phyloP scores from a whole-genome alignment of 345 rosid species.

The Brassica juncea region DNA sequence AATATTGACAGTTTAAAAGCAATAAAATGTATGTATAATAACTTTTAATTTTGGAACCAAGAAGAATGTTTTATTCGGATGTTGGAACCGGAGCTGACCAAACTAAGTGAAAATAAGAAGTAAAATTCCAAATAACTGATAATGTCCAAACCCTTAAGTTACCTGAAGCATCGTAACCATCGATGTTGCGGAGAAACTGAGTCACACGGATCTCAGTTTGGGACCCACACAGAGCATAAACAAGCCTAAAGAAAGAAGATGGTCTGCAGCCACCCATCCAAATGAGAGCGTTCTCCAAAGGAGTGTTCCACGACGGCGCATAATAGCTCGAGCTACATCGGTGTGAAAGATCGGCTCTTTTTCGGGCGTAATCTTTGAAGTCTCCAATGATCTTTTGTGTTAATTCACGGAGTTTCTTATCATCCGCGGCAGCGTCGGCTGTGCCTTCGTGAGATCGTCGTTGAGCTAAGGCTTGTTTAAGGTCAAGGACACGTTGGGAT shows the following conservation, averaged over 20 bases:
- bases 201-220: slow-evolving; percentile 37
- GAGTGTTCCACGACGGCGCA: slow-evolving; percentile 48
- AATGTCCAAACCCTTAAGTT: neutral
- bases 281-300: slow-evolving; percentile 50
- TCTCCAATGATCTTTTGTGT: slow-evolving; percentile 24
- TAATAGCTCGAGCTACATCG: slow-evolving; percentile 37
- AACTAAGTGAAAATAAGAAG: neutral
- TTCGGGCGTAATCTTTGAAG: slow-evolving; percentile 25
- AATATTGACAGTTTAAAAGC: neutral
- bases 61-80: neutral
- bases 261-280: slow-evolving; percentile 61
- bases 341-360: slow-evolving; percentile 20
- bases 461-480: slow-evolving; percentile 23
- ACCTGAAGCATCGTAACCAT: slow-evolving; percentile 33
- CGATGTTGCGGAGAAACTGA: slow-evolving; percentile 31
- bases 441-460: neutral
- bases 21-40: too few relatives aligned
- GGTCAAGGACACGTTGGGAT: slow-evolving; percentile 23
- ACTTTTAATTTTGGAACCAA: neutral
- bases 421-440: neutral
- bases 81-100: neutral
- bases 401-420: slow-evolving; percentile 23
- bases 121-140: neutral
- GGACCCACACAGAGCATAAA: slow-evolving; percentile 43
- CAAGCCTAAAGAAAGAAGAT: slow-evolving; percentile 44